Base-by-base conservation (phyloP, 2,329 filamentous ascomycete species). In the Macrophomina phaseolina region DNA sequence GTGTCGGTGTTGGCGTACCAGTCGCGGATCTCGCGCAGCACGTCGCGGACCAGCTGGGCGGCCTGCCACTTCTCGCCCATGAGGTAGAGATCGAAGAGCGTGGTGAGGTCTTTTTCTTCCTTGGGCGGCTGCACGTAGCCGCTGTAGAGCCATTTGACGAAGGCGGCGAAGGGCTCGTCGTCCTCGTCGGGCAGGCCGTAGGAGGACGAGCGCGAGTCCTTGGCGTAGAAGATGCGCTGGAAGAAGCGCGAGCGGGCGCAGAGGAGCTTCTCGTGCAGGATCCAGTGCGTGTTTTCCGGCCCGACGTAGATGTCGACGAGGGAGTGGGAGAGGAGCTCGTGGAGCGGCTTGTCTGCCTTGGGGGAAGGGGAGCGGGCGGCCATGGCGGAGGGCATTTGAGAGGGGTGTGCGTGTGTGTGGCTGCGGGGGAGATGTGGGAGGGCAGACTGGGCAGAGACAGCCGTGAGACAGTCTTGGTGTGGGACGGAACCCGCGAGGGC, bases 261-360 rank as follows among this genome's bases (percentile, higher is more conserved):
- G 53, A 86, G 81, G 7, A 86, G 83, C 70, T 85, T 85, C 72
- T 86, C 83, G 78, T 86, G 84, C 4, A 86, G 78, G 66, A 82
- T 79, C 83, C 83, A 86, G 74, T 84, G 82, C 1, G 83, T 85
- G 76, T 84, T 84, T 42, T 84, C 81, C 6, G 78, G 69, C 64
- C 84, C 84, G 73, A 86, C 82, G 73, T 86, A 86, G 75, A 86
- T 81, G 76, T 86, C 83, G 67, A 86, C 84, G 77, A 86, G 82
- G 68, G 83, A 80, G 65, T 79, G 80, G 67, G 83, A 84, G 69
- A 86, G 82, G 71, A 86, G 83, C 76, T 83, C 85, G 70, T 16
- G 30, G 8, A 53, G 46, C n/a, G 23, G 55, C 56, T 53, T 53
- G 12, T 66, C 55, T 36, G 36, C 40, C 56, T 55, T 56, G 14